Percentiles rank a stretch among this genome's conserved stretches.
Conservation (phyloP, 1,284 basidiomycete genomes). For the Cryptococcus sp. region DNA sequence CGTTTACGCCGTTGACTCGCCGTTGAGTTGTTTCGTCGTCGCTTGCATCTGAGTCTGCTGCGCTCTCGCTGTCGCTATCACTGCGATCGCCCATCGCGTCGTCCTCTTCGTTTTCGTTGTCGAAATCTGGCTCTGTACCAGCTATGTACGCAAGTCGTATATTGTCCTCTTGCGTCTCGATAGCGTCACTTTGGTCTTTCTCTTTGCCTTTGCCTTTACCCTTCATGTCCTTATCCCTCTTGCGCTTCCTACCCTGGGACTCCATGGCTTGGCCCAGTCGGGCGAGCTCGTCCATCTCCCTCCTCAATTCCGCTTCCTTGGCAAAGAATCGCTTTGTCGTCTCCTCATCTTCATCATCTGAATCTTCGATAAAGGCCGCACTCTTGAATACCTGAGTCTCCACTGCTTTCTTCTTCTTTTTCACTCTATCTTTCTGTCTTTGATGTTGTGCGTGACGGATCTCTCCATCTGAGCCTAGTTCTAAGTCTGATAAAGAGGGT, state of each 20-base stretch:
- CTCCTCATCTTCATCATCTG: slow-evolving; percentile 65
- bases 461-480: slow-evolving; percentile 66
- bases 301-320: slow-evolving; percentile 64
- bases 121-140: too few species aligned
- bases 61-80: background rate
- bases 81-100: background rate
- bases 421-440: slow-evolving; percentile 1
- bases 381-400: slow-evolving; percentile 78
- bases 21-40: too few species aligned
- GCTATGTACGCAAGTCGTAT: too few species aligned
- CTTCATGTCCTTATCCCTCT: slow-evolving; percentile 5
- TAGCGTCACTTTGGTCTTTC: background rate
- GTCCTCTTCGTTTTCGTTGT: background rate
- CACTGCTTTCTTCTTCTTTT: slow-evolving; percentile 52
- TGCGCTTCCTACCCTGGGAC: slow-evolving; percentile 5
- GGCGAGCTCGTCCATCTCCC: slow-evolving; percentile 59
- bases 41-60: background rate
- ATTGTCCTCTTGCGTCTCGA: background rate
- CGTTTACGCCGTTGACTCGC: too few species aligned
- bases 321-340: slow-evolving; percentile 65
- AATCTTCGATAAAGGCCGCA: slow-evolving; percentile 86
- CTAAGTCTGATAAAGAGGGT: slow-evolving; percentile 47
- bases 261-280: slow-evolving; percentile 29
- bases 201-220: slow-evolving; percentile 1
- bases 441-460: background rate